Evolutionary conservation across 345 rosid genomes (phyloP).

Genomic region (Kernera saxatilis): DNA sequence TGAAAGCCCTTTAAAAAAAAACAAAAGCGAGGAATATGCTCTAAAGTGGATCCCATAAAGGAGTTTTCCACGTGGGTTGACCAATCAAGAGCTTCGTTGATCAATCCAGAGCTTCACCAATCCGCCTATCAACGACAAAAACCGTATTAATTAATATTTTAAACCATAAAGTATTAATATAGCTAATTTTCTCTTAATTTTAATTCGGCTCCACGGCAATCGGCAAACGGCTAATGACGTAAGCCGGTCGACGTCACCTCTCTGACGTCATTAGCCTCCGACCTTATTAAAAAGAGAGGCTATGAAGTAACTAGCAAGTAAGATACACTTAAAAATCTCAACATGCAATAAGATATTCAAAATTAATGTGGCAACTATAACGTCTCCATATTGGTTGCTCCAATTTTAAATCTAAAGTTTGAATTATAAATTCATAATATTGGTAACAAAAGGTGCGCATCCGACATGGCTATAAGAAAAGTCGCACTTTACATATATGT

Average conservation of each 20-base stretch:
- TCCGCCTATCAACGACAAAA: constrained; percentile 12
- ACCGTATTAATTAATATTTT: background rate
- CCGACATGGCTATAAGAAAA: constrained; percentile 12
- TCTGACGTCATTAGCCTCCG: constrained; percentile 16
- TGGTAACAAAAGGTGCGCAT: constrained; percentile 8
- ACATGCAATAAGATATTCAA: constrained; percentile 2
- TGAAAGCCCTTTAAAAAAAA: too few species aligned
- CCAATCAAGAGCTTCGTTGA: background rate
- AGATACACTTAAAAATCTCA: background rate
- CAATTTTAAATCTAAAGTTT: background rate
- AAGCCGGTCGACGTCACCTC: background rate
- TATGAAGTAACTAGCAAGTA: constrained; percentile 10
- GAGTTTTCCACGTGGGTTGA: background rate
- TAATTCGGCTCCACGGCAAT: background rate
- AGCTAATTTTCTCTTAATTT: too few species aligned
- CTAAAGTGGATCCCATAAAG: background rate
- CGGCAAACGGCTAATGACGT: background rate
- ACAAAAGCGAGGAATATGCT: background rate
- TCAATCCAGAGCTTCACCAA: background rate
- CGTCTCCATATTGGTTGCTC: constrained; percentile 10
- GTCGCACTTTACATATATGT: constrained; percentile 22
- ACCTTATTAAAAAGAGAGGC: background rate
- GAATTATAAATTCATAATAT: background rate
- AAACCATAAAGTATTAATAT: too few species aligned
- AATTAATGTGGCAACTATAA: background rate